Base-by-base conservation (phyloP, 306 rosid genomes). In the Hylodesmum podocarpum region DNA sequence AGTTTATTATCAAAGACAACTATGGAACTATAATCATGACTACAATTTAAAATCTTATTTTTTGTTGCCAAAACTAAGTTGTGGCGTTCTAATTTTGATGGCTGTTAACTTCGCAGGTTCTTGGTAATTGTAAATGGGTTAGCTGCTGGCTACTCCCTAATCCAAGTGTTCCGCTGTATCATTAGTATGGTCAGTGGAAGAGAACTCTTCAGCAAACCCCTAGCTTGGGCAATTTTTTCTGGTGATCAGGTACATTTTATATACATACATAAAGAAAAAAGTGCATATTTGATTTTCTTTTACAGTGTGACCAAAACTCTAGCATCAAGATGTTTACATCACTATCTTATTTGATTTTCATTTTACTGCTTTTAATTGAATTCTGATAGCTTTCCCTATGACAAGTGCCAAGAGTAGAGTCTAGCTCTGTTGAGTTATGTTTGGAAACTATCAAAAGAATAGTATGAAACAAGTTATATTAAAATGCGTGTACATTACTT, bases 161-260 rank as follows among this genome's bases (percentile, higher is more conserved):
- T 87, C 19, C 97, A 89, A 80, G 90, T 81, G 49, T n/a, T 90
- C 84, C 85, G 89, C 3, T 92, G 96, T 84, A 81, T 65, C 25
- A 78, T 83, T 68, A 72, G 84, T 84, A 83, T 92, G 89, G 68
- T 83, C 55, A 87, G 70, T 37, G 98, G 97, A 78, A 67, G 53
- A 78, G 91, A 78, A 34, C 86, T 90, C 66, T 88, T 89, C 73
- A 90, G 74, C 86, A 95, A 92, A 77, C 90, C 97, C 62, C 79
- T 88, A 63, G 97, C 98, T 81, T 95, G 97, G 98, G 51, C 75
- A 25, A 90, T 88, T 66, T 95, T 95, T 87, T 89, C 97, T 18
- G 88, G 75, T 76, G 97, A 95, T 80, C 97, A 95, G 98, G 97
- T 89, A 83, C 61, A 53, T 70, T 59, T 64, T 31, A 31, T 22